A percentile compares a stretch with the other conserved stretches of the same genome.
Evolutionary conservation across 2,329 filamentous ascomycete species (phyloP).

Genomic region (Aureobasidium sp.): DNA sequence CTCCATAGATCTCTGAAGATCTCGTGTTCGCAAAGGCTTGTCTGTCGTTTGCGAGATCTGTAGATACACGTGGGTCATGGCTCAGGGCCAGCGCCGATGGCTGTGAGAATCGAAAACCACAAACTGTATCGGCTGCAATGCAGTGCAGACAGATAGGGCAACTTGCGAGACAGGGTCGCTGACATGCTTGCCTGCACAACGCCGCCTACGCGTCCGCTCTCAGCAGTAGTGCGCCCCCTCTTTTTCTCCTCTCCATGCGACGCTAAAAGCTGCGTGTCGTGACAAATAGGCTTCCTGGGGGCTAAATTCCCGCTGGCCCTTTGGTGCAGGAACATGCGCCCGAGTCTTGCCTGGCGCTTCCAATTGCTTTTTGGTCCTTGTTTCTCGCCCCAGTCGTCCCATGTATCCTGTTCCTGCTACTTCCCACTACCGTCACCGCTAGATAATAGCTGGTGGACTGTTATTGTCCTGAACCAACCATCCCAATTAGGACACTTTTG

Average conservation of each 20-base stretch:
- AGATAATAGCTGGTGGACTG: neutral
- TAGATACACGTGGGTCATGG: neutral
- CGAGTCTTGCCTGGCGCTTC: neutral
- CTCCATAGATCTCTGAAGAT: neutral
- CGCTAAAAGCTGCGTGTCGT: neutral
- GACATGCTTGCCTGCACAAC: neutral
- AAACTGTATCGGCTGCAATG: neutral
- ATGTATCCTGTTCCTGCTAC: neutral
- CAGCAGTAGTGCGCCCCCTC: neutral
- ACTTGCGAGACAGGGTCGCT: neutral
- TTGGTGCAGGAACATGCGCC: neutral
- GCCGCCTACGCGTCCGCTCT: neutral
- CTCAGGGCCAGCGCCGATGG: neutral
- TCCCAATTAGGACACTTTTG: neutral
- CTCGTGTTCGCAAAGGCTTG: neutral
- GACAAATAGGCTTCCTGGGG: neutral
- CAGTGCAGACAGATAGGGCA: no score
- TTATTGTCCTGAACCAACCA: neutral
- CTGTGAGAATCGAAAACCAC: neutral
- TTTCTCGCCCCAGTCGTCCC: neutral
- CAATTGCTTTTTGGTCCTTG: constrained; percentile 2
- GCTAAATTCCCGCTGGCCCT: neutral
- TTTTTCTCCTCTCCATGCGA: neutral
- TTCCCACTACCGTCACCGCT: neutral
- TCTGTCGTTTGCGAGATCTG: neutral